phyloP scores from a whole-genome alignment of 164 flowering plant species.

The Berberis vulgaris region DNA sequence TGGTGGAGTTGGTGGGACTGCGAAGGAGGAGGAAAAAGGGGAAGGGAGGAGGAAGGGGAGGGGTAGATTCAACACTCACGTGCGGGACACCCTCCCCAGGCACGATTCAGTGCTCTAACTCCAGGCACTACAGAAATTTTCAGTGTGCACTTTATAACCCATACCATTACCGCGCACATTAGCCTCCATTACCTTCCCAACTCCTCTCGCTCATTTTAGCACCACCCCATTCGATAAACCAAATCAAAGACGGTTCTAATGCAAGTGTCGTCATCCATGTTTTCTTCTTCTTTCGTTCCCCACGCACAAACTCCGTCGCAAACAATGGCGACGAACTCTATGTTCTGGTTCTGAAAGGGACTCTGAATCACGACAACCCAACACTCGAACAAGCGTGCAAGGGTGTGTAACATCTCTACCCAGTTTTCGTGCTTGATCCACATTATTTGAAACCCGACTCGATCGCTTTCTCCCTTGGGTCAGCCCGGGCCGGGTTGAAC shows the following conservation, averaged over 20 bases:
- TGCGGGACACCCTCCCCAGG: too few relatives aligned
- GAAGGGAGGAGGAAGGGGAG: too few relatives aligned
- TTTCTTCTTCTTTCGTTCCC: constrained; percentile 3
- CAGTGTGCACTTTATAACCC: too few relatives aligned
- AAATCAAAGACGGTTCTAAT: too few relatives aligned
- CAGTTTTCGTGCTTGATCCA: constrained; percentile 83
- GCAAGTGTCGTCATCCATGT: too few relatives aligned
- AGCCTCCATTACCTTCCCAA: too few relatives aligned
- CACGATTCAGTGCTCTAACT: too few relatives aligned
- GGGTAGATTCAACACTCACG: too few relatives aligned
- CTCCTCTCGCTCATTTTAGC: background rate
- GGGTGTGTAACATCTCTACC: constrained; percentile 42
- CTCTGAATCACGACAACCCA: constrained; percentile 90
- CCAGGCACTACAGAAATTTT: too few relatives aligned
- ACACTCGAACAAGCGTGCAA: constrained; percentile 59
- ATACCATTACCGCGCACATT: too few relatives aligned
- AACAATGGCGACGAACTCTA: constrained; percentile 36
- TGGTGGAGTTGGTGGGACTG: too few relatives aligned
- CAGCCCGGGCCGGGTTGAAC: constrained; percentile 62
- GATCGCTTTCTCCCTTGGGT: constrained; percentile 60
- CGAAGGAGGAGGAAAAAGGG: too few relatives aligned
- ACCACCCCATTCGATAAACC: background rate
- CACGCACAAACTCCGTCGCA: background rate
- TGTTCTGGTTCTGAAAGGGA: constrained; percentile 92
- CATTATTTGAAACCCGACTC: constrained; percentile 73